Base-by-base conservation (phyloP, 805 yeast species). In the Wickerhamomyces hampshirensis region DNA sequence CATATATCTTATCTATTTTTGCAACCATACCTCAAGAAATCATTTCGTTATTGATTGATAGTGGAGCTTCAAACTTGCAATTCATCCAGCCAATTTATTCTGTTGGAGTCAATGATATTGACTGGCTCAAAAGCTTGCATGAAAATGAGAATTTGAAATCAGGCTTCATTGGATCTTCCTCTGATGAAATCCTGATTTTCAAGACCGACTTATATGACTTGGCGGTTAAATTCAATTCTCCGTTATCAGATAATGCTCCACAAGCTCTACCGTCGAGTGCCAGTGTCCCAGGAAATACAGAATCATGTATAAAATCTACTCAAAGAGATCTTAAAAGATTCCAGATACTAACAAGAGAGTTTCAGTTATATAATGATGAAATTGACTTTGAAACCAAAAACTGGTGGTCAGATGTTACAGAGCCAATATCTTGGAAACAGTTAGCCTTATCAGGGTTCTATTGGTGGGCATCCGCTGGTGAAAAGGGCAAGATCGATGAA, bases 401-500 rank as follows among this genome's bases (percentile, higher is more conserved):
- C 23, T 67, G 73, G 74, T 70, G 76, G 75, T 35, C 51, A 9
- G 47, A 54, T 3, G 66, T 67, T 10, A 64, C 73, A 1, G 76
- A 71, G 33, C 65, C 77, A 2, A 55, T 68, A 16, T 68, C 82
- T 2, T 69, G 84, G 72, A 64, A 66, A 36, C 80, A 77, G 46
- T 63, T 72, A 28, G 62, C 79, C 1, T 79, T 84, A 84, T 66
- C 73, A 36, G 88, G 88, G 1, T 71, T 84, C 40, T 63, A 83
- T 15, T 84, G 93, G 93, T 84, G 91, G 87, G 95, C 95, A 3
- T 72, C 84, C 21, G 91, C 93, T 1, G 95, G 93, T 7, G 83
- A 79, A 40, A 66, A 69, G 28, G 63, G 65, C 12, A 57, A 55
- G 17, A 52, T 60, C 15, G 60, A 63, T 31, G 65, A 62, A 19